A percentile compares a stretch with the other conserved stretches of the same genome.
Conservation (phyloP, 352 stramenopile genomes). For the Phytopythium oedochilum region DNA sequence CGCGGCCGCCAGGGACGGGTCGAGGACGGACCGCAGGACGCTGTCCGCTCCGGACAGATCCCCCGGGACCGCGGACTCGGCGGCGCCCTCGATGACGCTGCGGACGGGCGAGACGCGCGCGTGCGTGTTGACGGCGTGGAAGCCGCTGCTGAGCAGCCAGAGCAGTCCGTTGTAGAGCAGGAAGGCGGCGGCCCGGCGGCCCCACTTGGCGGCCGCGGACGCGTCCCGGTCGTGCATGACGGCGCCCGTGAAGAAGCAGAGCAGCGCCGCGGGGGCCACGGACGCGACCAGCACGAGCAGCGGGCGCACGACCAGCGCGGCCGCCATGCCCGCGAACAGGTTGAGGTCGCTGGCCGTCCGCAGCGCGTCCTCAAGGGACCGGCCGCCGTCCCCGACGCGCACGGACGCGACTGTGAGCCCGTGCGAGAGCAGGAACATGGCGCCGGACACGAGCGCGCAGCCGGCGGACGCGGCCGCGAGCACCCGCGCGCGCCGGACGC, state of each 20-base stretch:
- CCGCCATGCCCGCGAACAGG: conserved; percentile 31
- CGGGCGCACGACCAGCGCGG: conserved; percentile 34
- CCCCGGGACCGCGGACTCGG: neutral
- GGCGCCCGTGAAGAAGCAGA: conserved; percentile 47
- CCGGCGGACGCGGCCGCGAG: conserved; percentile 18
- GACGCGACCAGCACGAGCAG: conserved; percentile 39
- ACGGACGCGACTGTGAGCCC: conserved; percentile 36
- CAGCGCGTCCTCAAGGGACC: neutral
- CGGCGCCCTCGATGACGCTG: neutral
- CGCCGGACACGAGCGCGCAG: conserved; percentile 11
- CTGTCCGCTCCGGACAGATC: conserved; percentile 9
- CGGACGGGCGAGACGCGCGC: conserved; percentile 8
- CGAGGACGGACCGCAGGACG: conserved; percentile 32
- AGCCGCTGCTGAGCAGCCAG: conserved; percentile 64
- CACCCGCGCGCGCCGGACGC: conserved; percentile 33
- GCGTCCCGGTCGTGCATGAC: conserved; percentile 37
- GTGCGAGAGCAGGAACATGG: conserved; percentile 26
- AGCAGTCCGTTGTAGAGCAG: conserved; percentile 34
- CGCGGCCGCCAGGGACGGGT: conserved; percentile 15
- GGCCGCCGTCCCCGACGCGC: conserved; percentile 7
- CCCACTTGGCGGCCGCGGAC: neutral
- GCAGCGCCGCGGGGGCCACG: conserved; percentile 43
- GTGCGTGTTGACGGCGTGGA: conserved; percentile 50
- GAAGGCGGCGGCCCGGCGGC: conserved; percentile 10
- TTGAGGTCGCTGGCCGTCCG: conserved; percentile 23